Base-by-base conservation (phyloP, 202 grass and related monocot genomes). In the Carex arenaria region DNA sequence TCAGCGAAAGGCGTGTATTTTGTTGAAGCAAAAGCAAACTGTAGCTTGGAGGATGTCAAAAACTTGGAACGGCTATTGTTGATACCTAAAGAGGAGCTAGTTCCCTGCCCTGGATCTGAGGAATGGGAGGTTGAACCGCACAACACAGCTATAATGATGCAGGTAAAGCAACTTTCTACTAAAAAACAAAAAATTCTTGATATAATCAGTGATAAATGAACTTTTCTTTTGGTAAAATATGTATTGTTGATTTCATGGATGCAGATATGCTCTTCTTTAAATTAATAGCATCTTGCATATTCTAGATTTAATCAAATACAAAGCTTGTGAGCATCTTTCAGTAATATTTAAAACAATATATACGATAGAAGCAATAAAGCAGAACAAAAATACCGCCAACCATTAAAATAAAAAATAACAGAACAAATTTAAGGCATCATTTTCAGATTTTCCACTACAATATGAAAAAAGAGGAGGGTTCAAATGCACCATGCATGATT, bases 131-230 rank as follows among this genome's bases (percentile, higher is more conserved):
- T 94, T 72, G 85, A 91, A 63, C 85, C 90, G 0, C 89, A 88
- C 65, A 91, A 94, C 82, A 94, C 92, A 67, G 85, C 88, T 80
- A 94, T 93, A 88, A 97, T 97, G 94, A 94, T 97, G 89, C 94
- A 97, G 94, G 92, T 97, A 26, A 51, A 13, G 10, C 0, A 82
- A 20, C 15, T 42, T 3, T 10, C 14, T 61, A 18, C 72, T 54
- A 47, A 64, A 20, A 19, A 40, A 7, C 5, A 40, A 40, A 40
- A 40, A 40, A 6, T 71, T 84, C 51, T 84, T 73, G 14, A 45
- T 54, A 19, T 7, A 60, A 18, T 60, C n/a, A 60, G 7, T 60
- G n/a, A 60, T 42, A 42, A 7, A 42, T 7, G 6, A 42, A 8
- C 40, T 42, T 42, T 42, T 42, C 38, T 42, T 42, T 42, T 7